Conservation (phyloP, 768 basidiomycete genomes). For the Suillus weaverae region DNA sequence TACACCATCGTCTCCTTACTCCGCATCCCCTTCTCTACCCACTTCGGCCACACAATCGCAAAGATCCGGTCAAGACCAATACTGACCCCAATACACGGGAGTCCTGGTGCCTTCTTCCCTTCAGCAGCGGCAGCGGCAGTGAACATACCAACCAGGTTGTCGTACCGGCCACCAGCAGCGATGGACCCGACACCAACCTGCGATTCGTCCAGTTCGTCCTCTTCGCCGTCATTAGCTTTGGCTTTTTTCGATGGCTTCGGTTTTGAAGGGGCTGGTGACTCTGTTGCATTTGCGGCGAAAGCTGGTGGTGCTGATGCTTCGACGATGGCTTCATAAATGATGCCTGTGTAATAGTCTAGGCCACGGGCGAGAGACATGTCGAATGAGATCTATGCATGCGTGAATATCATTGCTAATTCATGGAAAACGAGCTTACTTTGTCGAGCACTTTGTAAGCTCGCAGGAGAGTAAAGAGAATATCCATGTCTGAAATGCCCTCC, state of each 20-base stretch:
- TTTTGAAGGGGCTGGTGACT: conserved; percentile 31
- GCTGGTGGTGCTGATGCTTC: conserved; percentile 93
- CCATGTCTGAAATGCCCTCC: conserved; percentile 86
- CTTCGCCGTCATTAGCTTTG: conserved; percentile 44
- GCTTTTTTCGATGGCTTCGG: conserved; percentile 47
- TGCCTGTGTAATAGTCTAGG: conserved; percentile 97
- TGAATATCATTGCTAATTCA: background rate
- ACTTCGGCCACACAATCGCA: conserved; percentile 85
- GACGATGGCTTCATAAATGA: conserved; percentile 96
- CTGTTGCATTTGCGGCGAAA: conserved; percentile 55
- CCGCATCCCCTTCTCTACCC: conserved; percentile 75
- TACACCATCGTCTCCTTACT: conserved; percentile 93
- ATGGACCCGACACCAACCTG: conserved; percentile 97
- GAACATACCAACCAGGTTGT: conserved; percentile 92
- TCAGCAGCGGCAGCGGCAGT: conserved; percentile 76
- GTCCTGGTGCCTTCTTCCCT: conserved; percentile 60
- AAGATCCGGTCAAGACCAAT: conserved; percentile 95
- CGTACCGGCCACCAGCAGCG: conserved; percentile 97
- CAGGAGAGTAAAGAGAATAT: conserved; percentile 77
- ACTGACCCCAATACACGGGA: conserved; percentile 91
- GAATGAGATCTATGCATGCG: conserved; percentile 72
- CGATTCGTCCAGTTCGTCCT: conserved; percentile 90
- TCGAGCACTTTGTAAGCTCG: conserved; percentile 76
- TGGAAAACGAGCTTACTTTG: conserved; percentile 49
- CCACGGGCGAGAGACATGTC: conserved; percentile 97